A percentile compares a stretch with the other conserved stretches of the same genome.
phyloP scores from a whole-genome alignment of 768 basidiomycete species.

The Symmetrospora coprosmae region DNA sequence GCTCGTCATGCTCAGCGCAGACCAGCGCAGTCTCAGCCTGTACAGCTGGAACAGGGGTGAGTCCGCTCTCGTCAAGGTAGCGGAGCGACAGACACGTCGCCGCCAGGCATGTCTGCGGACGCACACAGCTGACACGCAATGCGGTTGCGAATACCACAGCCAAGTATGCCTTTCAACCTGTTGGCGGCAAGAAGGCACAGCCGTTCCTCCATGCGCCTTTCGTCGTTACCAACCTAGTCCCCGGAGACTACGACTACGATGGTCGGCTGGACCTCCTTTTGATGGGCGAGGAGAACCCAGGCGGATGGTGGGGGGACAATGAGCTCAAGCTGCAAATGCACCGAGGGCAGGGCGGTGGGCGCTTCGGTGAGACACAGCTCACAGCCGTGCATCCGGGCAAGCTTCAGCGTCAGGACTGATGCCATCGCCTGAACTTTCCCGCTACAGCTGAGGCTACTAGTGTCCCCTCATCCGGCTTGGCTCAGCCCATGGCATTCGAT shows the following conservation, averaged over 20 bases:
- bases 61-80: constrained; percentile 42
- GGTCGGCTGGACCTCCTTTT: constrained; percentile 80
- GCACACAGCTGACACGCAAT: too few species aligned
- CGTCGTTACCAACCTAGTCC: constrained; percentile 63
- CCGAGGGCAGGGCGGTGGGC: constrained; percentile 42
- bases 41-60: constrained; percentile 71
- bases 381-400: too few species aligned
- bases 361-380: constrained; percentile 29
- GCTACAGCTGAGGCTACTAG: constrained; percentile 12
- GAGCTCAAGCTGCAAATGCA: constrained; percentile 56
- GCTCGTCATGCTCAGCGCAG: constrained; percentile 56
- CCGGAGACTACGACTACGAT: constrained; percentile 84
- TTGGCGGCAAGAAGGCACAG: constrained; percentile 27
- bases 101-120: too few species aligned
- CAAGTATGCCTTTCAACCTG: constrained; percentile 23
- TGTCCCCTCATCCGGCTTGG: constrained; percentile 50
- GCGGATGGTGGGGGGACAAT: constrained; percentile 39
- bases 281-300: constrained; percentile 51
- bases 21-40: constrained; percentile 60
- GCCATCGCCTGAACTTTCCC: too few species aligned
- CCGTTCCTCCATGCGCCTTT: constrained; percentile 29
- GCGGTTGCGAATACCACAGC: too few species aligned
- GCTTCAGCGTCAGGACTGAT: not conserved
- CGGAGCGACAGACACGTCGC: too few species aligned
- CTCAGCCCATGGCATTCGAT: constrained; percentile 78